phyloP scores from a whole-genome alignment of 768 basidiomycete genomes.

The Candolleomyces eurysporus region DNA sequence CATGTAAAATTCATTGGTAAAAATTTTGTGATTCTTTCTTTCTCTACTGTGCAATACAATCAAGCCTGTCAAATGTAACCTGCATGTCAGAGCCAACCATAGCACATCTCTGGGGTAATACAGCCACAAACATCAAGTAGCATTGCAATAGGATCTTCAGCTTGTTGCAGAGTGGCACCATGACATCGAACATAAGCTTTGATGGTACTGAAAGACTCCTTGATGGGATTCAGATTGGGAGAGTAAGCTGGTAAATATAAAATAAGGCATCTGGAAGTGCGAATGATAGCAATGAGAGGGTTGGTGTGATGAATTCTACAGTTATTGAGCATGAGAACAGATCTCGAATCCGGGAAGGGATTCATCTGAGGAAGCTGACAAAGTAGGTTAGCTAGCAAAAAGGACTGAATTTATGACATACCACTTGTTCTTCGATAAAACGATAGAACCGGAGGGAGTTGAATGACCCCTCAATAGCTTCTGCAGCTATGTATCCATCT shows the following conservation, averaged over 20 bases:
- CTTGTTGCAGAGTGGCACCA: conserved; percentile 5
- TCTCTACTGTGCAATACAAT: background rate
- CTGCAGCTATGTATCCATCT: conserved; percentile 26
- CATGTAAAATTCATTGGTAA: background rate
- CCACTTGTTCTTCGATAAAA: conserved; percentile 28
- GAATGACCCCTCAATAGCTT: conserved; percentile 23
- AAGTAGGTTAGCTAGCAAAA: background rate
- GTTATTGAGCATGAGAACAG: conserved; percentile 25
- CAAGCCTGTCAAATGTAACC: conserved; percentile 16
- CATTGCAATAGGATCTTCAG: conserved; percentile 10
- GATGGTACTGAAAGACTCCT: conserved; percentile 25
- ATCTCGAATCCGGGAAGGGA: conserved; percentile 14
- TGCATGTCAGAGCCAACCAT: conserved; percentile 19
- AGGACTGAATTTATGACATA: conserved; percentile 8
- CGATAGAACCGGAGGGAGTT: conserved; percentile 22
- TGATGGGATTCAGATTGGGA: conserved; percentile 34
- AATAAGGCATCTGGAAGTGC: conserved; percentile 15
- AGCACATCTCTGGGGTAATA: conserved; percentile 17
- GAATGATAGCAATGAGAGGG: conserved; percentile 4
- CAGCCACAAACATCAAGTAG: conserved; percentile 15
- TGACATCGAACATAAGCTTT: conserved; percentile 13
- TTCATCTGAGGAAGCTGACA: conserved; percentile 18
- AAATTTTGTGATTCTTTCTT: background rate
- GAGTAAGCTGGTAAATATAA: conserved; percentile 32
- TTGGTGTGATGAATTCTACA: conserved; percentile 25